Base-by-base conservation (phyloP, 2,329 filamentous ascomycete genomes). In the Beauveria australis region DNA sequence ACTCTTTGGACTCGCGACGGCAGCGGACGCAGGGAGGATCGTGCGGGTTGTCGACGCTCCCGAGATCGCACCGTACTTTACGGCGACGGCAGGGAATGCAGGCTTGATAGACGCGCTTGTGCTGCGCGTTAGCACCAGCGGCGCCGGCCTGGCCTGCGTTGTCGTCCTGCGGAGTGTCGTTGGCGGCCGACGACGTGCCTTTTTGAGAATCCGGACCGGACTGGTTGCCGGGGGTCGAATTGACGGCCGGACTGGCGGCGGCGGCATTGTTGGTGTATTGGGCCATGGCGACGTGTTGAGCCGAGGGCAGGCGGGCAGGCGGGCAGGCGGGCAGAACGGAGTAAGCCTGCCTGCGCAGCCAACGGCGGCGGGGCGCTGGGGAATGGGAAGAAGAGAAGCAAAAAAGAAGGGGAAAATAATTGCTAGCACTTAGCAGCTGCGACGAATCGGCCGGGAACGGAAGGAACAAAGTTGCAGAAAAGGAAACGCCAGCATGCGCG, bases 1-100 rank as follows among this genome's bases (percentile, higher is more conserved):
- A 99, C 69, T 96, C 89, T 74, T 97, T 97, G 77, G 88, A 91
- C 79, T 99, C 94, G 66, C 94, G 87, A 58, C 92, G 88, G 73
- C 94, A 99, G 70, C 94, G 87, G 62, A 93, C 89, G 74, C 94
- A 99, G 2, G 94, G 94, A 60, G 93, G 93, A 68, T 96, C 91
- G 74, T 92, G 87, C 26, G 94, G 94, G 68, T 94, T 93, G 76
- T 97, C 94, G 71, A 97, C 93, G 69, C 87, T 89, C 61, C 83
- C 83, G 7, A 87, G 75, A 65, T 86, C 83, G 72, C 82, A 86
- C 62, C 83, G 79, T 28, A 87, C 82, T 70, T 86, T 86, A 65
- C 82, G 79, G 3, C 82, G 79, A 19, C 83, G 81, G 64, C 83
- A 86, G 7, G 83, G 83, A 54, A 86, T 85, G 69, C 83, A 86